Evolutionary conservation across 768 basidiomycete genomes (phyloP).

Genomic region (Mycena floridula): DNA sequence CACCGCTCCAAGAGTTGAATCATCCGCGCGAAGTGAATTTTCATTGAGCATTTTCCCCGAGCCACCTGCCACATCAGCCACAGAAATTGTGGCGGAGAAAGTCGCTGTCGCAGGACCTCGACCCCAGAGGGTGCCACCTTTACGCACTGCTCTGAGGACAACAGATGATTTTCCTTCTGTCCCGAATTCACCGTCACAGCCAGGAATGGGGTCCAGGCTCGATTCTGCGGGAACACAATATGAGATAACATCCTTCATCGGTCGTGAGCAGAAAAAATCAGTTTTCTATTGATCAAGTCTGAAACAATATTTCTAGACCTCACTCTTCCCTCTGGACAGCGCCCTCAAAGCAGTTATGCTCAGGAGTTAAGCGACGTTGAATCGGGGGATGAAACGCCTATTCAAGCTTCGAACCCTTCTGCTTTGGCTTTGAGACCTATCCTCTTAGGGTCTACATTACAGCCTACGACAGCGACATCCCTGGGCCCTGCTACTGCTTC

Average conservation of each 20-base stretch:
- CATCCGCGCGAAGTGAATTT: conserved; percentile 45
- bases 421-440: neutral
- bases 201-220: conserved; percentile 12
- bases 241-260: conserved; percentile 74
- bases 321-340: neutral
- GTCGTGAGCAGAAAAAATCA: conserved; percentile 31
- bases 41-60: conserved; percentile 67
- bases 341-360: neutral
- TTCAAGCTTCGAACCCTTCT: neutral
- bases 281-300: too few relatives aligned
- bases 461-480: neutral
- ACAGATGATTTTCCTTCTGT: conserved; percentile 4
- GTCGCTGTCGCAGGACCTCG: neutral
- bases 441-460: neutral
- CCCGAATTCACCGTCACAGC: conserved; percentile 5
- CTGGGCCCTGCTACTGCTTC: neutral
- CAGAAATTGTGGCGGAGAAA: neutral
- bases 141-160: neutral
- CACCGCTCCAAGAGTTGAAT: conserved; percentile 14
- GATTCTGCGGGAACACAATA: conserved; percentile 50
- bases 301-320: conserved; percentile 18
- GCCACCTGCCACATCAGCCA: conserved; percentile 35
- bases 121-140: neutral
- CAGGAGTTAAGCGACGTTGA: conserved; percentile 12
- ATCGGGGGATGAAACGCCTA: conserved; percentile 12